These are phyloP conservation scores for Penicillium palitans DNA, from an alignment of 2,329 filamentous ascomycete genomes.

Conservation along the genomic window DNA sequence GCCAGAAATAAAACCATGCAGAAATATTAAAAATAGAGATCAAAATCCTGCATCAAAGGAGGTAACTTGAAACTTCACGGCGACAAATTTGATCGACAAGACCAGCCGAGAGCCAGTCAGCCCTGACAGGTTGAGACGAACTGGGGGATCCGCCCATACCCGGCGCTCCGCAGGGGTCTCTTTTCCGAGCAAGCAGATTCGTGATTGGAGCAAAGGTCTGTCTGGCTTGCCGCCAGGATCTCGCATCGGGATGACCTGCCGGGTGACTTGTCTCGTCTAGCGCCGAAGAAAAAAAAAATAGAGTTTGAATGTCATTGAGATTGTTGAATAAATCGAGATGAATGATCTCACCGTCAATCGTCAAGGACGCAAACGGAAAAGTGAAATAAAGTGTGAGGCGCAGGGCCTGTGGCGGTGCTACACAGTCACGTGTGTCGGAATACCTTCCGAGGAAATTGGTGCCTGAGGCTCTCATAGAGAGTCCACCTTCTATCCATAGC, in stretches of 20 bases:
- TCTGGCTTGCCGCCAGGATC: constrained; percentile 24
- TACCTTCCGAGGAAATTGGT: constrained; percentile 9
- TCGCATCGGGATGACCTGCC: constrained; percentile 6
- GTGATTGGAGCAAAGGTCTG: constrained; percentile 19
- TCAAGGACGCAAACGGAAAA: constrained; percentile 20
- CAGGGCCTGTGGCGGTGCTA: not conserved
- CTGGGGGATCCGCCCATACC: constrained; percentile 19
- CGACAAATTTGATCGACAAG: constrained; percentile 20
- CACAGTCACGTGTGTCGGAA: constrained; percentile 11
- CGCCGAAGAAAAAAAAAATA: constrained; percentile 7
- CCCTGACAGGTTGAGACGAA: constrained; percentile 10
- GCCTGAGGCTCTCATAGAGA: constrained; percentile 21
- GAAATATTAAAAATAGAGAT: constrained; percentile 21
- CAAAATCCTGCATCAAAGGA: not conserved
- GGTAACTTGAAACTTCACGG: constrained; percentile 20
- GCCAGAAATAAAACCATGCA: constrained; percentile 1
- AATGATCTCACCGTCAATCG: constrained; percentile 18
- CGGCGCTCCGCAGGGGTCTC: constrained; percentile 12
- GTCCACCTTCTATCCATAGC: not conserved
- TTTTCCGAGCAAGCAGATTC: not conserved
- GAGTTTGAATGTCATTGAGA: constrained; percentile 9
- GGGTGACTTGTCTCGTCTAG: constrained; percentile 11
- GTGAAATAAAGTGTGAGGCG: not conserved
- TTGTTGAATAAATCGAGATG: constrained; percentile 10
- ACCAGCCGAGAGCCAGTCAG: constrained; percentile 4